Evolutionary conservation across 1,284 basidiomycete genomes (phyloP).

Genomic region (Agaricales sp.): DNA sequence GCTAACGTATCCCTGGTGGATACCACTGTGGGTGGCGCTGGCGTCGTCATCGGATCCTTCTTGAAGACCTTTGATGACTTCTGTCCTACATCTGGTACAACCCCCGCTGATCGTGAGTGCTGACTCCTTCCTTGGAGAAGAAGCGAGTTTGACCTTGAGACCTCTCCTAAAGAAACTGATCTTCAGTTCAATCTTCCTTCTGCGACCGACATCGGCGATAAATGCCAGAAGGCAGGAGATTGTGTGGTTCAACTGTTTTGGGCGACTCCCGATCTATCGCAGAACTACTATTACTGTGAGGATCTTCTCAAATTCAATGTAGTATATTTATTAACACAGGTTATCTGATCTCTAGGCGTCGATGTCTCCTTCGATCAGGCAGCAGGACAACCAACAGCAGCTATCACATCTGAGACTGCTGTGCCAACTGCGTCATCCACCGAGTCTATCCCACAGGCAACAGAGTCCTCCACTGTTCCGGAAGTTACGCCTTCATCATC

Average conservation of each 20-base stretch:
- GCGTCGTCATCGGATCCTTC: conserved; percentile 3
- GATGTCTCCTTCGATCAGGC: background rate
- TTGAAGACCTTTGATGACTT: conserved; percentile 8
- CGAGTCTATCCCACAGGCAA: no score
- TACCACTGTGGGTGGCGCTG: conserved; percentile 1
- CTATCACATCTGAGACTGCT: no score
- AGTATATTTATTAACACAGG: background rate
- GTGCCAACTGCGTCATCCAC: no score
- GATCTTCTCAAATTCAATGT: background rate
- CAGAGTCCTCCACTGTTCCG: no score
- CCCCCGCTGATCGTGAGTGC: conserved; percentile 5
- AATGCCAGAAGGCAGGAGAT: background rate
- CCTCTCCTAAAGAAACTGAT: background rate
- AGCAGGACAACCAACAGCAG: no score
- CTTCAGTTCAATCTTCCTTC: background rate
- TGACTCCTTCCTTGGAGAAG: background rate
- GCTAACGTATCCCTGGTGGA: conserved; percentile 7
- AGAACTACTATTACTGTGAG: conserved; percentile 2
- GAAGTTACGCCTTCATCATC: background rate
- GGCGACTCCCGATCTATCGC: background rate
- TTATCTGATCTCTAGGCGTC: background rate
- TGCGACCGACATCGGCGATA: background rate
- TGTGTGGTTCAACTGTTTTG: conserved; percentile 3
- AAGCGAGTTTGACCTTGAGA: background rate
- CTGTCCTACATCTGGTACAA: conserved; percentile 2